Evolutionary conservation across 2,329 filamentous ascomycete genomes (phyloP), one percentile per base, ranked within the genome.

Genomic region (Claviceps cyperi): DNA sequence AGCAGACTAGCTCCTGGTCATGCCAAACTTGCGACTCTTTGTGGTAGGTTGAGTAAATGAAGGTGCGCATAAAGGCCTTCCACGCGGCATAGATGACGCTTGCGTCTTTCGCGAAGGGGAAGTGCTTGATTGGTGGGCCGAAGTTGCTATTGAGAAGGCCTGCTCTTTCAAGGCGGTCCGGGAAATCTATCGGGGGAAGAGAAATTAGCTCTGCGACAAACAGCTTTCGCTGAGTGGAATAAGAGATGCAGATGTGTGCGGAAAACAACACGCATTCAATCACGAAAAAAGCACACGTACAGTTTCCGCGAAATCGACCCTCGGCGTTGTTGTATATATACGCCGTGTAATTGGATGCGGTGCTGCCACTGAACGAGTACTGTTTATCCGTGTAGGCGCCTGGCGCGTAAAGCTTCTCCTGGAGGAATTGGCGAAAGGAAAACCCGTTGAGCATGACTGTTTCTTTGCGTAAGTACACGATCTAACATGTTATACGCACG

Each of bases 41-140:
- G 2, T 51, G 3, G 58, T 75, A 75, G 59, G 71, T 74, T 0
- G 70, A 66, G 39, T 67, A 56, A n/a, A 74, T 61, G 51, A 72
- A 70, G 2, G 62, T 50, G 9, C 55, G 56, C 54, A 72, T 64
- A 57, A 74, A 74, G 0, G 51, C 49, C 4, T 58, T 57, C 45
- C 69, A 68, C 3, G 60, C 62, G 44, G 59, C 55, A 44, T 63
- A 54, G 46, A 75, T 67, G 1, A 58, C 56, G 5, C 52, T 52
- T 1, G 64, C 69, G 51, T 74, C 70, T 21, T 74, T 64, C 53
- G 67, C 66, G 56, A 69, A 74, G 0, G 71, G 71, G 51, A 73
- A 71, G 44, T 59, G 52, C 47, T 65, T 65, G 15, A 74, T 58
- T 1, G 57, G 53, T 1, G 68, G 68, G 4, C 68, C 66, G 14